A percentile compares a stretch with the other conserved stretches of the same genome.
These are phyloP conservation scores for Ophioceras dolichostomum DNA, from an alignment of 2,329 filamentous ascomycete species.

Conservation along the genomic window DNA sequence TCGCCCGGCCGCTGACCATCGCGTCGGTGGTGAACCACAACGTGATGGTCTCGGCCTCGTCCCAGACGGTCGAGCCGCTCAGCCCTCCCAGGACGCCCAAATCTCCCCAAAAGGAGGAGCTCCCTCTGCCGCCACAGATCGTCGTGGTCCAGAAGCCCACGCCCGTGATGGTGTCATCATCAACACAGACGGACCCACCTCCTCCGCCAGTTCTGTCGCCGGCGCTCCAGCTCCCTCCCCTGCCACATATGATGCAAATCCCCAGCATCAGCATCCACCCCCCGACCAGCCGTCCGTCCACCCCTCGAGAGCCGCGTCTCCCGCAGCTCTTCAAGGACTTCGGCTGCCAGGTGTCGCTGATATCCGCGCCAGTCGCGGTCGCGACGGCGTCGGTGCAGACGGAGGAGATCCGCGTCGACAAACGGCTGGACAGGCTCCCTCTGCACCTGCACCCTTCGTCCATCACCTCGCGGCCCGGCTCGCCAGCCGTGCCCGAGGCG, in stretches of 20 bases:
- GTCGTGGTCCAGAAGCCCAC: slow-evolving; percentile 6
- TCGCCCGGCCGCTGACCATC: slow-evolving; percentile 35
- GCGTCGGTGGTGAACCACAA: slow-evolving; percentile 18
- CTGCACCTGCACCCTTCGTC: slow-evolving; percentile 68
- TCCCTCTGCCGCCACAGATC: slow-evolving; percentile 22
- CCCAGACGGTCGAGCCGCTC: slow-evolving; percentile 49
- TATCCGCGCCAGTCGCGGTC: slow-evolving; percentile 33
- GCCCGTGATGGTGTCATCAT: slow-evolving; percentile 34
- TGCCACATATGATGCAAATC: slow-evolving; percentile 51
- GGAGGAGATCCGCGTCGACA: slow-evolving; percentile 78
- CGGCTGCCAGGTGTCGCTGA: slow-evolving; percentile 62
- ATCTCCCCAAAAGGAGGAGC: slow-evolving; percentile 27
- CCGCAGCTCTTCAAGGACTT: slow-evolving; percentile 76
- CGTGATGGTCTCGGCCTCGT: slow-evolving; percentile 52
- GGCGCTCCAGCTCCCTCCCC: slow-evolving; percentile 16
- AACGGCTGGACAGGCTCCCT: slow-evolving; percentile 62
- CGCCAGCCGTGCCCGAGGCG: slow-evolving; percentile 28
- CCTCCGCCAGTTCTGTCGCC: slow-evolving; percentile 15
- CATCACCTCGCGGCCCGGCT: slow-evolving; percentile 50
- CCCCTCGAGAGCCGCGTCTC: slow-evolving; percentile 60
- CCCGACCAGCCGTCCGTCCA: slow-evolving; percentile 70
- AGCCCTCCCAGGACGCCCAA: slow-evolving; percentile 56
- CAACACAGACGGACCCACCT: slow-evolving; percentile 48
- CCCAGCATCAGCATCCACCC: slow-evolving; percentile 89
- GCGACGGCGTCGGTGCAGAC: slow-evolving; percentile 59